Evolutionary conservation across 352 stramenopile genomes (phyloP), one percentile per base, ranked within the genome.

Genomic region (Pythium inflatum): DNA sequence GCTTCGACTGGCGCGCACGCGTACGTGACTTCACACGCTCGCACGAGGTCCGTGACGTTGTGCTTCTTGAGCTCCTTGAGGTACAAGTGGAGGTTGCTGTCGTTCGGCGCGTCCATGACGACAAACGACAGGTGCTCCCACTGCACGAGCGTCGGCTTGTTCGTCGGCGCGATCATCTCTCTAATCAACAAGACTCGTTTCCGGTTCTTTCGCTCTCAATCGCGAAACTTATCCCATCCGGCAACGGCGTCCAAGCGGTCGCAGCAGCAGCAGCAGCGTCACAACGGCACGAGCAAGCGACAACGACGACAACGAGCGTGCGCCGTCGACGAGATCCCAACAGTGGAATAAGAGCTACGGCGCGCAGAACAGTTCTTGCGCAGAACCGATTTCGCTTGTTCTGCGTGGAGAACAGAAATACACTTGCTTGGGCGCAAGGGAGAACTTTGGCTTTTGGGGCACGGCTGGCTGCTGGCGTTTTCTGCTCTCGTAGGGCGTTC

Each of bases 81-180:
- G 78, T 99, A 99, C 28, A 98, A 80, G 65, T 98, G 93, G 57
- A 99, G 81, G 77, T 99, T 99, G 67, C 82, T 88, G 75, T 98
- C 88, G 62, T 93, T 98, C 27, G 97, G 97, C 30, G 96, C 92
- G 79, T 99, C 97, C 93, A 99, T 99, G 73, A 99, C 98, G 34
- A 99, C 87, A 73, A 99, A 99, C 55, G 88, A 92, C 71, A 99
- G 80, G 66, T 95, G 79, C 68, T 94, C 84, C 79, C 85, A 94
- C 74, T 94, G 86, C 67, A 97, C 87, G 69, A 93, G 76, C 53
- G 87, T 93, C 53, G 87, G 87, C 75, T 95, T 95, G 81, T 93
- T 95, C 33, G 85, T 93, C 27, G 82, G 84, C 41, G 85, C 83
- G 67, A 92, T 94, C 87, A 94, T 64, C 56, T 57, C 27, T 57